These are phyloP conservation scores for Narthecium ossifragum DNA, from an alignment of 106 monocot genomes.

Conservation along the genomic window DNA sequence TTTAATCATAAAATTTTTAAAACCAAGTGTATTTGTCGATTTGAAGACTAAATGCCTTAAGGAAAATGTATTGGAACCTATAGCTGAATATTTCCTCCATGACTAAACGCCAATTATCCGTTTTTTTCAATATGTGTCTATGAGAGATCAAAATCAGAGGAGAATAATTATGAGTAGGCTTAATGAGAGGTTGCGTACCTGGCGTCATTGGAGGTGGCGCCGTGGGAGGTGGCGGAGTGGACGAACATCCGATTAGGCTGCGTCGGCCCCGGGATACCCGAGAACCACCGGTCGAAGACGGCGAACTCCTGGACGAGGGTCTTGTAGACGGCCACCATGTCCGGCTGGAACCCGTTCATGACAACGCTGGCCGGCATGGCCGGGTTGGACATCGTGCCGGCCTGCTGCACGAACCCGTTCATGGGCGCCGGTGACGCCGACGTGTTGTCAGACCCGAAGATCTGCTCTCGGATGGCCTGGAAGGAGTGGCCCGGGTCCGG, in stretches of 20 bases:
- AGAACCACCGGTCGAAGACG: constrained; percentile 86
- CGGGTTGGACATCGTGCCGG: constrained; percentile 24
- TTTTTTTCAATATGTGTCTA: no score
- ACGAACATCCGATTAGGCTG: constrained; percentile 82
- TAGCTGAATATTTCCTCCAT: no score
- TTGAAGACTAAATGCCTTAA: no score
- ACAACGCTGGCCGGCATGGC: constrained; percentile 53
- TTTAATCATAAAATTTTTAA: no score
- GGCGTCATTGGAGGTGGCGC: constrained; percentile 59
- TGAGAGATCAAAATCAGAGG: no score
- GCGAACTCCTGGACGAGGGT: constrained; percentile 65
- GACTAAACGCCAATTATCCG: no score
- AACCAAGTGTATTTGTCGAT: no score
- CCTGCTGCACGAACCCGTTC: constrained; percentile 73
- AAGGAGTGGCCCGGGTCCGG: constrained; percentile 88
- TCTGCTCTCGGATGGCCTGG: no score
- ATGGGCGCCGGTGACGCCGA: constrained; percentile 37
- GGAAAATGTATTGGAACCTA: no score
- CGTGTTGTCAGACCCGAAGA: no score
- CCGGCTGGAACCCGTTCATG: constrained; percentile 81
- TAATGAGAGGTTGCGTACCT: constrained; percentile 27
- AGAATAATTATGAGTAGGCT: no score
- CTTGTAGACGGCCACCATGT: constrained; percentile 75
- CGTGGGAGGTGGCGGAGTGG: constrained; percentile 76
- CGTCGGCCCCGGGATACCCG: constrained; percentile 67